Conservation (phyloP, 768 basidiomycete genomes). For the Chlorophyllum brunneum region DNA sequence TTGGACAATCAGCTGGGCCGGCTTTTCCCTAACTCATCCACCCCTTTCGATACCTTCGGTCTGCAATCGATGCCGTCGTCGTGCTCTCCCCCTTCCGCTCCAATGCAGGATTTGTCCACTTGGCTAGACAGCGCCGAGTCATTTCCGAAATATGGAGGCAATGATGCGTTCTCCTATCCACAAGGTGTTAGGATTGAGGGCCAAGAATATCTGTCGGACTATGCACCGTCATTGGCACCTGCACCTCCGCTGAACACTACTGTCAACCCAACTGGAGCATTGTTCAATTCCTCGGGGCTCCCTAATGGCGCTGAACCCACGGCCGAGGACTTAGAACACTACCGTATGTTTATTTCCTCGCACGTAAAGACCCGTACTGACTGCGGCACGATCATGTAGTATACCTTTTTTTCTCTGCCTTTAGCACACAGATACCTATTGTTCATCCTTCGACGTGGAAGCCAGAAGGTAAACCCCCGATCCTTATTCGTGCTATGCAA, state of each 20-base stretch:
- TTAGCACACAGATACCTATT: conserved; percentile 50
- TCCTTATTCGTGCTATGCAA: conserved; percentile 53
- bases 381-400: conserved; percentile 27
- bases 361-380: conserved; percentile 2
- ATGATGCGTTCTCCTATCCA: conserved; percentile 19
- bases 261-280: conserved; percentile 3
- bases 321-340: conserved; percentile 50
- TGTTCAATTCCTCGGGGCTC: conserved; percentile 28
- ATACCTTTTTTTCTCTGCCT: conserved; percentile 51
- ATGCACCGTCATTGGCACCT: conserved; percentile 8
- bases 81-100: conserved; percentile 23
- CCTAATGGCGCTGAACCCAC: conserved; percentile 26
- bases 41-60: conserved; percentile 11
- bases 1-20: conserved; percentile 29
- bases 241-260: neutral
- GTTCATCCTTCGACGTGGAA: conserved; percentile 55
- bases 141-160: conserved; percentile 26
- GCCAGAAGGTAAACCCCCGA: conserved; percentile 41
- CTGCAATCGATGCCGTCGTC: conserved; percentile 24
- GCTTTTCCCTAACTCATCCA: conserved; percentile 29
- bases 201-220: conserved; percentile 18
- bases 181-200: conserved; percentile 16
- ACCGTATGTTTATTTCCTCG: conserved; percentile 39
- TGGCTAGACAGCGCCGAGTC: conserved; percentile 35
- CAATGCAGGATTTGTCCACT: conserved; percentile 25